Evolutionary conservation across 305 asterid species (phyloP), one percentile per base, ranked within the genome.

Genomic region (Coffea humblotiana): DNA sequence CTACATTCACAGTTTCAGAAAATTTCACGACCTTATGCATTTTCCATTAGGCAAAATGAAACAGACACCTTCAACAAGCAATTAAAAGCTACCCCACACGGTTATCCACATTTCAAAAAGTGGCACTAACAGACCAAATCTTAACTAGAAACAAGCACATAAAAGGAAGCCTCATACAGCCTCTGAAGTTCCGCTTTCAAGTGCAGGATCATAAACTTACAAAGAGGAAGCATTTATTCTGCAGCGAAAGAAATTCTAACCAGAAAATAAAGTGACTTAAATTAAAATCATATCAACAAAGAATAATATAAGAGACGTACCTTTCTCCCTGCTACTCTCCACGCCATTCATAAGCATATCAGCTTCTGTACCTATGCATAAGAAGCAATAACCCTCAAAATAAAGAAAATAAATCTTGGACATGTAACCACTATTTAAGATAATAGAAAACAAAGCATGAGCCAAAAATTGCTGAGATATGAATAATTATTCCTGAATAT

Each of bases 281-380:
- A 64, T 16, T 16, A 35, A 64, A 75, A 54, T 15, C 25, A 45
- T 54, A 48, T 27, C 23, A 75, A 45, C 58, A 65, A 84, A 84
- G 14, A 61, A 40, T 54, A 51, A 72, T 32, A 45, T 67, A 63
- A 25, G 63, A 71, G 76, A 27, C 86, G 15, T 29, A 91, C 99
- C 99, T 90, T 93, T 86, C 85, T 88, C 61, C 87, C 94, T 27
- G 87, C 81, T 63, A 86, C 90, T 77, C 93, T 90, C 97, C 91
- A 93, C 84, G 98, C 98, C 99, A 95, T 95, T 90, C 78, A 88
- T 77, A 88, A 80, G 79, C 49, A 81, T 81, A 81, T 73, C 79
- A 82, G 79, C 79, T 76, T 72, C 82, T 67, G 78, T 71, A 58
- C 84, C 86, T 83, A 70, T 76, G 74, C 69, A 51, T 49, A 68